These are phyloP conservation scores for Quillaja saponaria DNA, from an alignment of 306 rosid genomes.

Conservation along the genomic window DNA sequence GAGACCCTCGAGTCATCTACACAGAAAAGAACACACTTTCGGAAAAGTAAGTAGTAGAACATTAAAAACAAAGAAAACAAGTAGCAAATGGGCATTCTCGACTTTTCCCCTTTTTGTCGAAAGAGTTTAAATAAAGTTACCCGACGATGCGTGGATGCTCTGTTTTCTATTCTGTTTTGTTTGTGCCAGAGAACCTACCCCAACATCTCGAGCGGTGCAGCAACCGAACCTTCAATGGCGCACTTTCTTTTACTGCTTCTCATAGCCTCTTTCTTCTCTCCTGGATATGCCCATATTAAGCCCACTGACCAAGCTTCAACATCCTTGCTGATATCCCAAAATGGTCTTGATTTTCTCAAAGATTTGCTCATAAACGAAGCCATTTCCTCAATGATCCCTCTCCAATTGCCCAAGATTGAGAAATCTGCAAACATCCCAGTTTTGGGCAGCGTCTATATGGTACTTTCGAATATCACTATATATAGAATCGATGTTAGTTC, in stretches of 20 bases:
- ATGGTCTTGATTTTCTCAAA: conserved; percentile 75
- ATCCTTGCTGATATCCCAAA: conserved; percentile 61
- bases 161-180: neutral
- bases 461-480: conserved; percentile 62
- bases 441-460: conserved; percentile 59
- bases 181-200: conserved; percentile 2
- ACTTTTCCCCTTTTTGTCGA: neutral
- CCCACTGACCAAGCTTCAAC: conserved; percentile 53
- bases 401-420: conserved; percentile 59
- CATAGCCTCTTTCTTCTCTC: conserved; percentile 34
- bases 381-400: conserved; percentile 66
- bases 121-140: conserved; percentile 6
- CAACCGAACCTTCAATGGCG: conserved; percentile 63
- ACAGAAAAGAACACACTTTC: neutral
- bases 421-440: conserved; percentile 59
- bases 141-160: neutral
- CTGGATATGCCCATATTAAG: conserved; percentile 42
- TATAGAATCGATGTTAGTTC: conserved; percentile 57
- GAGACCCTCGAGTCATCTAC: too few relatives aligned
- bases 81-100: conserved; percentile 23
- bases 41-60: too few relatives aligned
- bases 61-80: too few relatives aligned
- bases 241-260: conserved; percentile 47
- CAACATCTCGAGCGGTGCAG: too few relatives aligned
- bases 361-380: conserved; percentile 60